These are phyloP conservation scores for Ascosphaera aggregata DNA, from an alignment of 2,329 filamentous ascomycete genomes.

Conservation along the genomic window DNA sequence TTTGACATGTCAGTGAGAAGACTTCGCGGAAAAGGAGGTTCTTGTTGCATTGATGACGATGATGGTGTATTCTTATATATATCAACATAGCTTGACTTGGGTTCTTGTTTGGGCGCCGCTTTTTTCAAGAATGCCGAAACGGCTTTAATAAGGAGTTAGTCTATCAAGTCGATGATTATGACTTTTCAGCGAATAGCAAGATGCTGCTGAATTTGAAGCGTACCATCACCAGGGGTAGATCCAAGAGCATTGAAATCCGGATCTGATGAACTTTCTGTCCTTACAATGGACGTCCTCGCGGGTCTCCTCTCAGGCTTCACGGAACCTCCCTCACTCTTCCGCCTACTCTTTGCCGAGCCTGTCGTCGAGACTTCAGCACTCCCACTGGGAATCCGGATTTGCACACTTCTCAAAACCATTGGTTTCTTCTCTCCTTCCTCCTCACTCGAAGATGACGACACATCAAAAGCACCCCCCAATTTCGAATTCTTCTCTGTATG, in stretches of 20 bases:
- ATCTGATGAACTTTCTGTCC: not conserved
- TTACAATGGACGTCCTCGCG: not conserved
- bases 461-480: not conserved
- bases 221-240: not conserved
- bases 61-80: not conserved
- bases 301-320: not conserved
- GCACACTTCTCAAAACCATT: not conserved
- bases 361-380: not conserved
- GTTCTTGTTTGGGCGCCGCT: not conserved
- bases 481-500: not conserved
- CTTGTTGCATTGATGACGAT: not conserved
- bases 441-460: not conserved
- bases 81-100: not conserved
- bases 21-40: not conserved
- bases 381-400: too few relatives aligned
- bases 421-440: not conserved
- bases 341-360: not conserved
- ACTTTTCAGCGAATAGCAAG: not conserved
- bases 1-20: not conserved
- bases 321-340: not conserved
- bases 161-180: not conserved
- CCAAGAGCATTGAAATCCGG: not conserved
- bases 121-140: slow-evolving; percentile 1
- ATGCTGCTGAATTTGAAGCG: not conserved
- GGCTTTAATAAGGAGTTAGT: not conserved